Percentiles rank a stretch among this genome's conserved stretches.
phyloP scores from a whole-genome alignment of 2,329 filamentous ascomycete genomes.

The Cadophora gregata region DNA sequence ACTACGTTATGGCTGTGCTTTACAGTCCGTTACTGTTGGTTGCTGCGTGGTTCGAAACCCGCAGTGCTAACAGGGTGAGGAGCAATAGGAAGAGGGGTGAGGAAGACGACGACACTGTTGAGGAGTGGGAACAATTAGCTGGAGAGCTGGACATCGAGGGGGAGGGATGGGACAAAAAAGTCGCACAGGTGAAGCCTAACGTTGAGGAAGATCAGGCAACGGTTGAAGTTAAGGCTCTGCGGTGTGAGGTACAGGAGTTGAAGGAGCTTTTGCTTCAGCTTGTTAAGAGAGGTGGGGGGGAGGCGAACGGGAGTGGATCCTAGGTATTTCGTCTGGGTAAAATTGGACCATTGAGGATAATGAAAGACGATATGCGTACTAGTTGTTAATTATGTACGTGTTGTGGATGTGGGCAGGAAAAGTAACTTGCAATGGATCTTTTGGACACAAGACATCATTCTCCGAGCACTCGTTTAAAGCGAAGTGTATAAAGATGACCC shows the following conservation, averaged over 20 bases:
- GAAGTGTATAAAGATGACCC: too few relatives aligned
- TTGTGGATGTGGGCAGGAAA: background rate
- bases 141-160: constrained; percentile 77
- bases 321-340: background rate
- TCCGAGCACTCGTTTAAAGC: too few relatives aligned
- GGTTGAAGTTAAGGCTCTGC: constrained; percentile 68
- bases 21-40: constrained; percentile 85
- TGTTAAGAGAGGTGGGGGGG: constrained; percentile 14
- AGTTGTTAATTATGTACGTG: background rate
- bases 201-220: constrained; percentile 79
- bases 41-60: constrained; percentile 75
- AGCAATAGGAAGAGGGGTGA: constrained; percentile 81
- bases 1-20: constrained; percentile 83
- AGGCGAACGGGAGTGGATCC: constrained; percentile 6
- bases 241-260: constrained; percentile 62
- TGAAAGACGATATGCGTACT: background rate
- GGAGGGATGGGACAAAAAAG: constrained; percentile 85
- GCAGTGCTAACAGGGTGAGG: constrained; percentile 68
- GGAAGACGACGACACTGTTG: constrained; percentile 83
- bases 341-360: background rate
- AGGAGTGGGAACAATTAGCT: constrained; percentile 91
- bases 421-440: background rate
- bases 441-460: background rate
- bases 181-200: constrained; percentile 78
- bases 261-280: constrained; percentile 47